phyloP scores from a whole-genome alignment of 1,139 yeast species.

The Geotrichum europaeum region DNA sequence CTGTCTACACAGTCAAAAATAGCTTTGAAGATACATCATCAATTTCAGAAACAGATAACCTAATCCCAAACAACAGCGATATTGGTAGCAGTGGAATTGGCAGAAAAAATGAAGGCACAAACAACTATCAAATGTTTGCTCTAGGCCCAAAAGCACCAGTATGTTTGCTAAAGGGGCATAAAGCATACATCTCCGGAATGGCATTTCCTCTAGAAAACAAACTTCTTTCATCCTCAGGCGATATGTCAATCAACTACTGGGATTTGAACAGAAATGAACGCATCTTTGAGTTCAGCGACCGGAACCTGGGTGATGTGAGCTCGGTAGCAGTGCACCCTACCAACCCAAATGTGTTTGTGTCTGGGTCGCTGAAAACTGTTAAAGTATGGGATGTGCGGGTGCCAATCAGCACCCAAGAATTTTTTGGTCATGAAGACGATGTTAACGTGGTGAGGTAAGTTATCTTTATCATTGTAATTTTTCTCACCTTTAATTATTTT shows the following conservation, averaged over 20 bases:
- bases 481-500: background rate
- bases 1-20: conserved; percentile 49
- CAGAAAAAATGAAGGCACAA: conserved; percentile 17
- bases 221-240: conserved; percentile 75
- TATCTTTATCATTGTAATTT: background rate
- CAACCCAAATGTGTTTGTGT: conserved; percentile 44
- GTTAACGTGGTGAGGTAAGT: conserved; percentile 51
- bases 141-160: conserved; percentile 36
- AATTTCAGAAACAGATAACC: background rate
- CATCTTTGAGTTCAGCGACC: conserved; percentile 53
- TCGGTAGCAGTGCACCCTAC: conserved; percentile 40
- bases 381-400: conserved; percentile 67
- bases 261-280: conserved; percentile 59
- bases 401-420: conserved; percentile 51
- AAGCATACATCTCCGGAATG: conserved; percentile 74
- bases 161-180: conserved; percentile 66
- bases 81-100: background rate
- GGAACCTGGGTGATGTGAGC: conserved; percentile 74
- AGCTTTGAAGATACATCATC: conserved; percentile 9
- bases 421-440: conserved; percentile 56
- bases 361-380: conserved; percentile 72
- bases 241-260: conserved; percentile 77
- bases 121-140: conserved; percentile 19
- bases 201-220: conserved; percentile 53
- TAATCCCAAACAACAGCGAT: conserved; percentile 3